Percentiles rank a stretch among this genome's conserved stretches.
Conservation (phyloP, 2,329 filamentous ascomycete species). For the Alternaria triticina region DNA sequence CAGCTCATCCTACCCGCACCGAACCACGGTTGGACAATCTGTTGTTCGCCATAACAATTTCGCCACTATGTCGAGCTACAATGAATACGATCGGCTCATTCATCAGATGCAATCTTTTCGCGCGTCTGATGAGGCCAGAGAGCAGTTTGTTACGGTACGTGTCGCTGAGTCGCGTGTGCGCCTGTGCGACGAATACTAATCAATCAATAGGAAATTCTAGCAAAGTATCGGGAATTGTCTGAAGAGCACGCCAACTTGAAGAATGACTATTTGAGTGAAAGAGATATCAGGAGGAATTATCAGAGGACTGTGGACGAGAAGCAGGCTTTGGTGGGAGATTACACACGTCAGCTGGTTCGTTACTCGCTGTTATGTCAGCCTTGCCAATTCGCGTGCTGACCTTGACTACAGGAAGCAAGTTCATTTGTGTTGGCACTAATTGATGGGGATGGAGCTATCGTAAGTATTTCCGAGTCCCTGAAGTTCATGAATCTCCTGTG, state of each 20-base stretch:
- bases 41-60: background rate
- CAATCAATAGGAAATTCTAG: conserved; percentile 34
- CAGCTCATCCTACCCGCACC: background rate
- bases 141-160: conserved; percentile 42
- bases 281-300: conserved; percentile 39
- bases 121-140: conserved; percentile 46
- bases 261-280: conserved; percentile 42
- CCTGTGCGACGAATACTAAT: conserved; percentile 24
- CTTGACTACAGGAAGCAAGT: conserved; percentile 36
- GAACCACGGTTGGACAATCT: background rate
- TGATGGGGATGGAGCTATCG: conserved; percentile 58
- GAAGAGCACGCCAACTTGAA: conserved; percentile 35
- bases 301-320: conserved; percentile 33
- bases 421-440: conserved; percentile 56
- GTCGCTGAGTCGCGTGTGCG: conserved; percentile 4
- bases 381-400: conserved; percentile 7
- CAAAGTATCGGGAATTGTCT: conserved; percentile 32
- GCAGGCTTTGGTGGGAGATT: conserved; percentile 24
- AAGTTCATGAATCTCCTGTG: background rate
- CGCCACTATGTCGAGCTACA: conserved; percentile 15
- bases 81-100: conserved; percentile 29
- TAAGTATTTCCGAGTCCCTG: conserved; percentile 29
- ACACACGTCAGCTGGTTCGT: conserved; percentile 36
- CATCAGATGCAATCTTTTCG: conserved; percentile 43
- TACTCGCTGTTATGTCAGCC: conserved; percentile 1